Base-by-base conservation (phyloP, 202 grass and related monocot genomes). In the Zizania palustris region DNA sequence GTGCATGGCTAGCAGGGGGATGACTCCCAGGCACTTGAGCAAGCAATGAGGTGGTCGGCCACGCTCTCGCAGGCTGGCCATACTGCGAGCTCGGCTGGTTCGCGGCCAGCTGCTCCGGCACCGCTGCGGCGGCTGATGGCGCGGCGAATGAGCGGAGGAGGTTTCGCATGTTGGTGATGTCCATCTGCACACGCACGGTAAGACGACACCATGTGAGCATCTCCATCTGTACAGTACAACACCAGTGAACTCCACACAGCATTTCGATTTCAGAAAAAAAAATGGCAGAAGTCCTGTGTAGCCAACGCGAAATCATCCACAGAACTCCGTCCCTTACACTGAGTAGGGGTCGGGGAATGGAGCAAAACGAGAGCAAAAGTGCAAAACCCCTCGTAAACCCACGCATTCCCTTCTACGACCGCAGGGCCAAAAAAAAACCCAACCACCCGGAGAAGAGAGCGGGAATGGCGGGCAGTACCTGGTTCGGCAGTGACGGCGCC, bases 1-100 rank as follows among this genome's bases (percentile, higher is more conserved):
- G 53, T 11, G 75, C 85, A 20, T 63, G 65, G 48, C 56, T 43
- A 15, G 38, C 35, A 39, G 49, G 20, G 68, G 73, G 79, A 71
- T 88, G 80, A 14, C 73, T 88, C 18, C 77, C 88, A 13, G 83
- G 80, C 14, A 85, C n/a, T 0, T 87, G 85, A 60, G 87, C 54
- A 20, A 92, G 76, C 75, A 84, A 62, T 6, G 78, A 80, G 79
- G 49, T 90, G 59, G 57, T 49, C 35, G 73, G 58, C 64, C 77
- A 82, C 40, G 63, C 60, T 64, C 75, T 76, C 28, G 64, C 39
- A 2, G 84, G 61, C 69, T 71, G 83, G 7, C 74, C 63, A 41
- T 35, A 11, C 4, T 67, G 85, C 36, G 59, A 68, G 49, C 80
- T 60, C 50, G 46, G 65, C 20, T 22, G 58, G 33, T 76, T 78